Evolutionary conservation across 371 early-diverging fungal species (phyloP).

Genomic region (Funneliformis caledonium): DNA sequence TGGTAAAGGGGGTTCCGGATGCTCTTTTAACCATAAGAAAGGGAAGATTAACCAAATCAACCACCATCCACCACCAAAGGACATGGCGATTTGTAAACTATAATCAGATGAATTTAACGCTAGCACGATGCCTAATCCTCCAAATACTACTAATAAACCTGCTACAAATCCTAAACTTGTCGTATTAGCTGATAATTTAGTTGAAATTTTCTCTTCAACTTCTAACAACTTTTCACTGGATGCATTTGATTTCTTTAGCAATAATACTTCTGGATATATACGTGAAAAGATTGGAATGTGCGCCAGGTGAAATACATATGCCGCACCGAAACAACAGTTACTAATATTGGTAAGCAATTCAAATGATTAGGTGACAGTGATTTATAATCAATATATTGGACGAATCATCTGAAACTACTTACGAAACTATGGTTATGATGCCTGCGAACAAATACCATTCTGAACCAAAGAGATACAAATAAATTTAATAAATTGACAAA

Average conservation of each 20-base stretch:
- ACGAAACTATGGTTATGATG: slow-evolving; percentile 48
- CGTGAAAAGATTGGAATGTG: slow-evolving; percentile 61
- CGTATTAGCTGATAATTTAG: slow-evolving; percentile 52
- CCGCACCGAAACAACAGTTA: slow-evolving; percentile 54
- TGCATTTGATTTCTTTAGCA: slow-evolving; percentile 2
- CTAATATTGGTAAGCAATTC: slow-evolving; percentile 21
- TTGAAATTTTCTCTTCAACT: slow-evolving; percentile 49
- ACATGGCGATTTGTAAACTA: slow-evolving; percentile 53
- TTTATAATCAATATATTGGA: neutral
- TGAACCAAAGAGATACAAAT: neutral
- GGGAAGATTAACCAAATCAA: slow-evolving; percentile 47
- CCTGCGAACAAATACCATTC: slow-evolving; percentile 51
- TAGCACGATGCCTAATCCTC: slow-evolving; percentile 51
- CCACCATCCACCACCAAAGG: slow-evolving; percentile 59
- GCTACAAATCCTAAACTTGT: slow-evolving; percentile 53
- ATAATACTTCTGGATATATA: slow-evolving; percentile 51
- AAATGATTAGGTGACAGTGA: neutral
- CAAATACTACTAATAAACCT: slow-evolving; percentile 50
- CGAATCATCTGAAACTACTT: neutral
- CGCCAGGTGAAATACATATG: slow-evolving; percentile 60
- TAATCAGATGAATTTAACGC: slow-evolving; percentile 41
- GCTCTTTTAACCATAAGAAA: slow-evolving; percentile 48
- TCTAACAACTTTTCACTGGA: slow-evolving; percentile 34
- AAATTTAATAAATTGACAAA: neutral
- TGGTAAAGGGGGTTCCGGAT: slow-evolving; percentile 62